A percentile compares a stretch with the other conserved stretches of the same genome.
Conservation (phyloP, 768 basidiomycete genomes). For the Piloderma croceum region DNA sequence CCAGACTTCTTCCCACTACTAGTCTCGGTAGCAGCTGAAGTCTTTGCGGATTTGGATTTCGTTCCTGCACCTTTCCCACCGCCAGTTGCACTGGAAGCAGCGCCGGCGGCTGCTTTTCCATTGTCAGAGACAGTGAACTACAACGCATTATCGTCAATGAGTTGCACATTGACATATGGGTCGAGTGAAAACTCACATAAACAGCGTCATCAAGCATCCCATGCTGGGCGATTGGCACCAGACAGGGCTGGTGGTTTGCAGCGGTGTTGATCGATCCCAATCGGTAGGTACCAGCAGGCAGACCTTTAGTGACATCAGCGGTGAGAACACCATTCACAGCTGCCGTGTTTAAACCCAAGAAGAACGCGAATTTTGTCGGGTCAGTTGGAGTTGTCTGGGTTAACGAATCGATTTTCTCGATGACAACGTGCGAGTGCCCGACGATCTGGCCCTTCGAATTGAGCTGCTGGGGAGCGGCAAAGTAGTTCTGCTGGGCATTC, state of each 20-base stretch:
- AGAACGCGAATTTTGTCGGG: constrained; percentile 52
- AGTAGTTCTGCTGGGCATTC: constrained; percentile 46
- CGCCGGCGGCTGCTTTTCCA: too few species aligned
- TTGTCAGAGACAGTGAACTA: too few species aligned
- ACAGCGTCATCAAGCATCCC: constrained; percentile 43
- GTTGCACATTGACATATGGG: too few species aligned
- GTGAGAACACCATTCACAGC: constrained; percentile 41
- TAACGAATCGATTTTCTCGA: constrained; percentile 46
- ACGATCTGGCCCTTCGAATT: constrained; percentile 43
- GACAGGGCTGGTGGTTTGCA: constrained; percentile 45
- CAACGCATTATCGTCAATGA: too few species aligned
- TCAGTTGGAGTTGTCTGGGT: constrained; percentile 44
- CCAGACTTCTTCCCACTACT: too few species aligned
- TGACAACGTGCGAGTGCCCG: constrained; percentile 61
- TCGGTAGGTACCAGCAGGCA: constrained; percentile 48
- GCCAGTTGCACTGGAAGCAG: too few species aligned
- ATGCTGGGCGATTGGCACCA: constrained; percentile 46
- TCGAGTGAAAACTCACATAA: constrained; percentile 30
- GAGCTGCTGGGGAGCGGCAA: constrained; percentile 49
- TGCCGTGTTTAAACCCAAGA: constrained; percentile 46
- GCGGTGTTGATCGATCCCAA: constrained; percentile 40
- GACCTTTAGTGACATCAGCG: constrained; percentile 45
- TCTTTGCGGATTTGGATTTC: too few species aligned
- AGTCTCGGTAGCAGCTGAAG: too few species aligned
- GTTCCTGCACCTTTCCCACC: too few species aligned